These are phyloP conservation scores for Pythium brassicae DNA, from an alignment of 352 stramenopile genomes.

Conservation along the genomic window DNA sequence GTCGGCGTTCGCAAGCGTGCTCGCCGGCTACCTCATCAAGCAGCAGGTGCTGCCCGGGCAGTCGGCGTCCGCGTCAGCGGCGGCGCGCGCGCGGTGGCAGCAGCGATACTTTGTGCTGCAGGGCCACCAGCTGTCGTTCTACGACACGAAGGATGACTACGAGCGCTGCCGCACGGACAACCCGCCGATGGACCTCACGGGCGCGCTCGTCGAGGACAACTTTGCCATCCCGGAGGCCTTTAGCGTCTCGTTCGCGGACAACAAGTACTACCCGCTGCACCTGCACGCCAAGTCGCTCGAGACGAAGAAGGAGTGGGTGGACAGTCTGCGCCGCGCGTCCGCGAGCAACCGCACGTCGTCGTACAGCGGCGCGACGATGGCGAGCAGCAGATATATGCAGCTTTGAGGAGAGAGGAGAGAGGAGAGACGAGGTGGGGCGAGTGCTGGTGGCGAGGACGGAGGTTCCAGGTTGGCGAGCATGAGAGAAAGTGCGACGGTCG, in stretches of 20 bases:
- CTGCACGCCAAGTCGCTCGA: conserved; percentile 79
- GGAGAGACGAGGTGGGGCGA: background rate
- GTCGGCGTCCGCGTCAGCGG: conserved; percentile 3
- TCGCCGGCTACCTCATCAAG: conserved; percentile 85
- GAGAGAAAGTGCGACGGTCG: background rate
- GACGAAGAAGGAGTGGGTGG: conserved; percentile 77
- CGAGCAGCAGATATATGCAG: conserved; percentile 30
- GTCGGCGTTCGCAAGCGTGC: conserved; percentile 59
- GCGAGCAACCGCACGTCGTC: conserved; percentile 18
- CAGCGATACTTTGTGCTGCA: conserved; percentile 86
- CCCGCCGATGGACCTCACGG: conserved; percentile 75
- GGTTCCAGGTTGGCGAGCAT: background rate
- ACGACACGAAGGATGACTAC: conserved; percentile 86
- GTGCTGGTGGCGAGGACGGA: too few relatives aligned
- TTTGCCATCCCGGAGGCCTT: conserved; percentile 78
- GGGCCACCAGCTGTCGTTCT: conserved; percentile 72
- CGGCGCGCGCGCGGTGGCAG: conserved; percentile 68
- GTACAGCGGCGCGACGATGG: conserved; percentile 11
- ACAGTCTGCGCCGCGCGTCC: conserved; percentile 58
- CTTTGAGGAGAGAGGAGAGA: conserved; percentile 12
- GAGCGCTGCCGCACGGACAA: conserved; percentile 76
- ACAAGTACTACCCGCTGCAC: conserved; percentile 79
- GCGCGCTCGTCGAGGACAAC: conserved; percentile 71
- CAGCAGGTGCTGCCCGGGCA: conserved; percentile 56
- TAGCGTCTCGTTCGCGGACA: conserved; percentile 71